Evolutionary conservation across 495 filamentous ascomycete genomes (phyloP).

Genomic region (Hyaloscypha finlandica): DNA sequence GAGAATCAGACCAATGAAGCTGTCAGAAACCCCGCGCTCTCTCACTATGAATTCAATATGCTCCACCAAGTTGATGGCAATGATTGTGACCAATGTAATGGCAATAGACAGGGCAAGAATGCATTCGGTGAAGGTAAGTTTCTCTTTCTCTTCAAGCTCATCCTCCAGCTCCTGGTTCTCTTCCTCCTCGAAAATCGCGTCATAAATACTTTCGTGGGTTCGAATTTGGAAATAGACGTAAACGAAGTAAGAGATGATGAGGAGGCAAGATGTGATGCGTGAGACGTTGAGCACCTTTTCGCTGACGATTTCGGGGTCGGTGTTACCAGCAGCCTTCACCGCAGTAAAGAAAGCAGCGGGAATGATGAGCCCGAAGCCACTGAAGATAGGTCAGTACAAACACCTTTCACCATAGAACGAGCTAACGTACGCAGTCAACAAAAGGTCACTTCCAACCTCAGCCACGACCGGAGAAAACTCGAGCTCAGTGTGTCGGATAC

Average conservation of each 20-base stretch:
- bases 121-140: conserved; percentile 80
- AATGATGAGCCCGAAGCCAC: conserved; percentile 76
- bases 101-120: conserved; percentile 66
- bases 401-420: neutral
- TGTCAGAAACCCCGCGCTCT: conserved; percentile 62
- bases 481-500: conserved; percentile 63
- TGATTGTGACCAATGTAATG: conserved; percentile 74
- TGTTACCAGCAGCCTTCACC: conserved; percentile 45
- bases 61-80: conserved; percentile 78
- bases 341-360: conserved; percentile 76
- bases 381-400: conserved; percentile 22
- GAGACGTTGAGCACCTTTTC: conserved; percentile 65
- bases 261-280: conserved; percentile 72
- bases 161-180: conserved; percentile 72
- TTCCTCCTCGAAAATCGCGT: conserved; percentile 67
- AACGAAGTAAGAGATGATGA: conserved; percentile 76
- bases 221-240: conserved; percentile 81
- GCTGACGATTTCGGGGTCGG: conserved; percentile 37
- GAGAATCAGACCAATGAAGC: conserved; percentile 77
- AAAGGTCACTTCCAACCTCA: conserved; percentile 77
- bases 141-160: conserved; percentile 61
- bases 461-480: conserved; percentile 74
- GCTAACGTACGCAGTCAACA: conserved; percentile 68
- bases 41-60: conserved; percentile 76
- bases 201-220: conserved; percentile 80